Percentiles rank a stretch among this genome's conserved stretches.
These are phyloP conservation scores for Bolboschoenus planiculmis DNA, from an alignment of 176 grass and related monocot genomes.

Conservation along the genomic window DNA sequence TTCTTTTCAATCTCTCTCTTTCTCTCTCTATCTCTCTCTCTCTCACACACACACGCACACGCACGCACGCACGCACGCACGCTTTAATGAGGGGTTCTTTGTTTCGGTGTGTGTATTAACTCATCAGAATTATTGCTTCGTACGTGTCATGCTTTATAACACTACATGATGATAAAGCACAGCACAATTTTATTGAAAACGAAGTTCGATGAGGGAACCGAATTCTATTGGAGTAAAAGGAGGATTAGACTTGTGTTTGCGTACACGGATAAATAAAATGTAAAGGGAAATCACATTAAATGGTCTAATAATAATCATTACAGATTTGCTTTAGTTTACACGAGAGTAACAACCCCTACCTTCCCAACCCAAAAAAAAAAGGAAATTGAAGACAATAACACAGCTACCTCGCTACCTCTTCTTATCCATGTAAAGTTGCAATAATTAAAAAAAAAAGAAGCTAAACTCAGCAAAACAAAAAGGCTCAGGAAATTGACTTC, in stretches of 20 bases:
- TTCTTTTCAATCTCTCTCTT: too few species aligned
- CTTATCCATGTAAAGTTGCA: constrained; percentile 1
- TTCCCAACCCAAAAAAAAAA: background rate
- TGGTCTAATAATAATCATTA: constrained; percentile 10
- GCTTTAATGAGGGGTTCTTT: background rate
- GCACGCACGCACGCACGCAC: background rate
- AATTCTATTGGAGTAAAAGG: background rate
- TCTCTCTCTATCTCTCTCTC: too few species aligned
- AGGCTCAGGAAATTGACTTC: background rate
- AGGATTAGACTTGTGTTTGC: background rate
- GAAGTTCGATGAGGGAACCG: too few species aligned
- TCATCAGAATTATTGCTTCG: background rate
- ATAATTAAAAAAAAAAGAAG: background rate
- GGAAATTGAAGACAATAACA: background rate
- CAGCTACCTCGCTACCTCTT: background rate
- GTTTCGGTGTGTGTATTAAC: background rate
- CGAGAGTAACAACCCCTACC: background rate
- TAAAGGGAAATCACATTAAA: background rate
- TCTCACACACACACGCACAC: background rate
- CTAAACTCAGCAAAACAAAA: background rate
- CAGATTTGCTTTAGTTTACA: constrained; percentile 15
- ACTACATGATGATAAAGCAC: background rate
- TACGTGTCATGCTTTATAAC: background rate
- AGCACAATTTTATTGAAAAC: background rate
- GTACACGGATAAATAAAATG: background rate